These are phyloP conservation scores for Coniochaeta hoffmannii DNA, from an alignment of 2,329 filamentous ascomycete genomes.

Conservation along the genomic window DNA sequence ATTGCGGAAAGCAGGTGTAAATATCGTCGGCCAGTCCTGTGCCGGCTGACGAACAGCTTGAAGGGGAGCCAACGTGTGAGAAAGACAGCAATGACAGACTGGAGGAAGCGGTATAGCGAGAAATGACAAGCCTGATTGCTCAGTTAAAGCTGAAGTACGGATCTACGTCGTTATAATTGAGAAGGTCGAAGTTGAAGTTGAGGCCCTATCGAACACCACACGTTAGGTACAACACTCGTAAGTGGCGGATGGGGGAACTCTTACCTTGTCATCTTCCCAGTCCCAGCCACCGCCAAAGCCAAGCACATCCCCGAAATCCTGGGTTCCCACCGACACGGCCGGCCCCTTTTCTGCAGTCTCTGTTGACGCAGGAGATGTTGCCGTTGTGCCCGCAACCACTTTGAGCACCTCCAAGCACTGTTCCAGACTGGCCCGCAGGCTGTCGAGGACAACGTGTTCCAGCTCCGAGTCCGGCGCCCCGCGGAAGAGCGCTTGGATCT, in stretches of 20 bases:
- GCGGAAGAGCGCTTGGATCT: slow-evolving; percentile 25
- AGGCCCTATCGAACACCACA: neutral
- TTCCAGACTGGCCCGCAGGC: slow-evolving; percentile 16
- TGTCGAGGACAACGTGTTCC: slow-evolving; percentile 21
- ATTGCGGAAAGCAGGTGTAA: no score
- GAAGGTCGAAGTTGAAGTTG: neutral
- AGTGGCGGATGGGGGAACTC: slow-evolving; percentile 11
- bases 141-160: slow-evolving; percentile 8
- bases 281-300: slow-evolving; percentile 16
- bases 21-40: no score
- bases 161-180: neutral
- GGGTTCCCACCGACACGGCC: slow-evolving; percentile 7
- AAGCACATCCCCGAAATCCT: slow-evolving; percentile 3
- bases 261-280: slow-evolving; percentile 22
- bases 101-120: neutral
- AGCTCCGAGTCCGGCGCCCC: slow-evolving; percentile 18
- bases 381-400: slow-evolving; percentile 20
- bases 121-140: neutral
- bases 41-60: no score
- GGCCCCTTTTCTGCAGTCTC: slow-evolving; percentile 1
- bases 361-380: neutral
- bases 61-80: neutral
- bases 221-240: neutral
- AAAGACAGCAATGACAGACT: neutral
- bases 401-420: slow-evolving; percentile 24